phyloP scores from a whole-genome alignment of 352 stramenopile species.

The Globisporangium spinosum region DNA sequence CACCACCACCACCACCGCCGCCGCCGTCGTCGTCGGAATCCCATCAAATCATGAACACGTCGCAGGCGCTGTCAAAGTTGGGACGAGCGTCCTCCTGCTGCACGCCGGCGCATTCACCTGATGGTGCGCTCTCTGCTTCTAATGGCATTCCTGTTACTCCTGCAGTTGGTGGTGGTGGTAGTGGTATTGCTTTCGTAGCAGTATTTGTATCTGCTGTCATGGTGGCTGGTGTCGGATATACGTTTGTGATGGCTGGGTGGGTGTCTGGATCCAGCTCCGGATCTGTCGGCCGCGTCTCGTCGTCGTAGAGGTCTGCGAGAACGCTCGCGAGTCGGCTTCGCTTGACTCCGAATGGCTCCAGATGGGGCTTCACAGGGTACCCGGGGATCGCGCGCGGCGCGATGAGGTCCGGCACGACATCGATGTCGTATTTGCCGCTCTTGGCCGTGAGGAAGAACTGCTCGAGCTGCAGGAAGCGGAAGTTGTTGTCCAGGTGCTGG shows the following conservation, averaged over 20 bases:
- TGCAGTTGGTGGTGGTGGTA: background rate
- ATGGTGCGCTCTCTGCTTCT: background rate
- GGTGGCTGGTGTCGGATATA: background rate
- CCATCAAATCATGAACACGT: background rate
- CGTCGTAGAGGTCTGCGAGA: slow-evolving; percentile 6
- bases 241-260: background rate
- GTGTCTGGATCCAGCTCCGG: background rate
- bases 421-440: slow-evolving; percentile 27
- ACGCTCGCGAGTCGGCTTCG: slow-evolving; percentile 5
- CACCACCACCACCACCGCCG: too few relatives aligned
- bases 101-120: background rate
- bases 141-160: background rate
- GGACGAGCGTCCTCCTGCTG: background rate
- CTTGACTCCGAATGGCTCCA: background rate
- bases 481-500: slow-evolving; percentile 50
- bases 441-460: slow-evolving; percentile 49
- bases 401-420: slow-evolving; percentile 46
- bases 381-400: slow-evolving; percentile 38
- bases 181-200: background rate
- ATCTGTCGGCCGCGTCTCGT: slow-evolving; percentile 1
- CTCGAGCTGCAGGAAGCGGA: slow-evolving; percentile 51
- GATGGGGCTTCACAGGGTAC: slow-evolving; percentile 30
- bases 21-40: background rate
- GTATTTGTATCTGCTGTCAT: background rate
- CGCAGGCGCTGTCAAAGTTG: background rate